Percentiles rank a stretch among this genome's conserved stretches.
Conservation (phyloP, 2,329 filamentous ascomycete species). For the Stemphylium vesicarium region DNA sequence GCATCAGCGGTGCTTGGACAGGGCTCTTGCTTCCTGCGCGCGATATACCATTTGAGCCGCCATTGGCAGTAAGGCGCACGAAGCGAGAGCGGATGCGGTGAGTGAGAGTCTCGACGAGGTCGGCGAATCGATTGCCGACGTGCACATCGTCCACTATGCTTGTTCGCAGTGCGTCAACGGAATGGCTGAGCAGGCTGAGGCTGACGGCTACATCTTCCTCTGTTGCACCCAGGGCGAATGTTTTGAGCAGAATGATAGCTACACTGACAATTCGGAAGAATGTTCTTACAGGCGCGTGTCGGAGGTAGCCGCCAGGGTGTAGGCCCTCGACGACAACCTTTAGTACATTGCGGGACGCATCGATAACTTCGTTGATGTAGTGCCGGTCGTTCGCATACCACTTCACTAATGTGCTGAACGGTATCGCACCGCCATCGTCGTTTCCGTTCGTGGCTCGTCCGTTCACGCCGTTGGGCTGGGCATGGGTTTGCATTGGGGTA, state of each 20-base stretch:
- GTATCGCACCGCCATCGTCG: slow-evolving; percentile 52
- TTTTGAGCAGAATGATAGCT: slow-evolving; percentile 84
- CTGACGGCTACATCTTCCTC: slow-evolving; percentile 79
- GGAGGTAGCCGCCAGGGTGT: slow-evolving; percentile 75
- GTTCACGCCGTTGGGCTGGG: slow-evolving; percentile 32
- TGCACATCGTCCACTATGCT: slow-evolving; percentile 87
- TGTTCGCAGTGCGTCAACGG: slow-evolving; percentile 74
- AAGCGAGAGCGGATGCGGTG: slow-evolving; percentile 76
- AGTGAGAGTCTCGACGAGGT: slow-evolving; percentile 79
- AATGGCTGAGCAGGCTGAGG: slow-evolving; percentile 75
- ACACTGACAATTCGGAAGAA: slow-evolving; percentile 88
- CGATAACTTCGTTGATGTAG: slow-evolving; percentile 74
- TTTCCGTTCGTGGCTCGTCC: slow-evolving; percentile 28
- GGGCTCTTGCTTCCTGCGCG: slow-evolving; percentile 39
- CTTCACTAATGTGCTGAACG: slow-evolving; percentile 53
- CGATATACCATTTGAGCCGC: slow-evolving; percentile 53
- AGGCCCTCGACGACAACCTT: slow-evolving; percentile 78
- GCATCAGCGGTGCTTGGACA: slow-evolving; percentile 42
- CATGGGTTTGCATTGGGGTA: slow-evolving; percentile 53
- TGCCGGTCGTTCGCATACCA: slow-evolving; percentile 65
- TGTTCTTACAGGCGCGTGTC: slow-evolving; percentile 81
- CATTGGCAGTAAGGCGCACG: slow-evolving; percentile 62
- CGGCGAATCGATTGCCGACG: slow-evolving; percentile 81
- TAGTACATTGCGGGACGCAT: slow-evolving; percentile 77
- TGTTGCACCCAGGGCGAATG: slow-evolving; percentile 80